Conservation (phyloP, 2,329 filamentous ascomycete species). For the Phialocephala sp. region DNA sequence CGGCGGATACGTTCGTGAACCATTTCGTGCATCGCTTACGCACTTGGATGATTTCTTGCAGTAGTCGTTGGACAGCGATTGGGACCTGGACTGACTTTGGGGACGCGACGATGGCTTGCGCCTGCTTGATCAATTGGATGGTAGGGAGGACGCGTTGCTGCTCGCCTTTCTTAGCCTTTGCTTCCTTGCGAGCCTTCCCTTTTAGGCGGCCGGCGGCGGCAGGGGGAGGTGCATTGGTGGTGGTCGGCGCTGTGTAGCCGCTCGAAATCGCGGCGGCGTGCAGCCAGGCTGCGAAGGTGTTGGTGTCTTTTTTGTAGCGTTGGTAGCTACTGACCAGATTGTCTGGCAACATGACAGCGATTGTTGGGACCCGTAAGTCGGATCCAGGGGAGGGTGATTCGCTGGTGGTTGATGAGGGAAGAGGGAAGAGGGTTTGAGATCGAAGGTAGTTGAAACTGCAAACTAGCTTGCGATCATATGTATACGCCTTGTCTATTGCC, state of each 20-base stretch:
- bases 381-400: no score
- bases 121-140: not conserved
- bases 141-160: not conserved
- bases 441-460: no score
- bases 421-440: no score
- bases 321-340: not conserved
- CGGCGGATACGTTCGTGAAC: not conserved
- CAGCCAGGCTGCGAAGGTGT: not conserved
- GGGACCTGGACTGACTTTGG: slow-evolving; percentile 4
- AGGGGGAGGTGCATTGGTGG: not conserved
- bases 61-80: not conserved
- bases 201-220: not conserved
- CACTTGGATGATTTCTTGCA: not conserved
- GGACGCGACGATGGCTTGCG: not conserved
- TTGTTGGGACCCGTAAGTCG: no score
- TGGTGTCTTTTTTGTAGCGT: not conserved
- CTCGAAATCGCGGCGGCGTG: not conserved
- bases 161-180: not conserved
- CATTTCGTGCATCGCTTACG: slow-evolving; percentile 3
- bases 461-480: no score
- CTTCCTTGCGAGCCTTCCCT: not conserved
- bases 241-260: not conserved
- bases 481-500: no score
- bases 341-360: not conserved
- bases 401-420: no score